Conservation (phyloP, 2,329 filamentous ascomycete genomes). For the Fusarium gaditjirri region DNA sequence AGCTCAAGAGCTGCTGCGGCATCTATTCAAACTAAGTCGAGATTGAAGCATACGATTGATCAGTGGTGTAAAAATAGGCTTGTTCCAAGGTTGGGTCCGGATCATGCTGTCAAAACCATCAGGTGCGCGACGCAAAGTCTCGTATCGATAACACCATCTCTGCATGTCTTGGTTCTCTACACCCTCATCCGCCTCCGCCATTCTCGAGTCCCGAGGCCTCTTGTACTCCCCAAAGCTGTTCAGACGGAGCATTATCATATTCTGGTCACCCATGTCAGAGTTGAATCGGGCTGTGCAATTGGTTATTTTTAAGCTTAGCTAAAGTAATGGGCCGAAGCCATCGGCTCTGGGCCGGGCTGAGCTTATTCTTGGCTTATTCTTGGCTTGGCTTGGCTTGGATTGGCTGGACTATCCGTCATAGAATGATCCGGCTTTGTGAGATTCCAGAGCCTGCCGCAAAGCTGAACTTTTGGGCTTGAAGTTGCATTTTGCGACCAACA, state of each 20-base stretch:
- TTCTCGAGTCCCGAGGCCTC: not conserved
- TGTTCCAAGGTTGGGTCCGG: not conserved
- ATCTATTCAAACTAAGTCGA: rapidly evolving
- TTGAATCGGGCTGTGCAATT: not conserved
- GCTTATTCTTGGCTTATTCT: constrained; percentile 15
- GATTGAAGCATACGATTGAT: not conserved
- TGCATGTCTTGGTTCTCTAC: not conserved
- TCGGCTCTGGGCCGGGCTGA: not conserved
- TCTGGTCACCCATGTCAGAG: no score
- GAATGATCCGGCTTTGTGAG: not conserved
- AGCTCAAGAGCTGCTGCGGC: not conserved
- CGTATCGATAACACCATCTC: not conserved
- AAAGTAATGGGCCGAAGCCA: not conserved
- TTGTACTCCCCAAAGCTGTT: not conserved
- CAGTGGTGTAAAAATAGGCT: not conserved
- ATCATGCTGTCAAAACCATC: not conserved
- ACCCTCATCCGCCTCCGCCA: constrained; percentile 4
- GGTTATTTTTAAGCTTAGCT: not conserved
- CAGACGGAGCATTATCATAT: not conserved
- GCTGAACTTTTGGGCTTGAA: not conserved
- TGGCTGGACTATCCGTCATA: not conserved
- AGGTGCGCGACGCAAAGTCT: not conserved
- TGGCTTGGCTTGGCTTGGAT: constrained; percentile 12
- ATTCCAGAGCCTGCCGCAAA: not conserved
- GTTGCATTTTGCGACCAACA: not conserved